phyloP scores from a whole-genome alignment of 495 filamentous ascomycete genomes.

The Neurospora pannonica region DNA sequence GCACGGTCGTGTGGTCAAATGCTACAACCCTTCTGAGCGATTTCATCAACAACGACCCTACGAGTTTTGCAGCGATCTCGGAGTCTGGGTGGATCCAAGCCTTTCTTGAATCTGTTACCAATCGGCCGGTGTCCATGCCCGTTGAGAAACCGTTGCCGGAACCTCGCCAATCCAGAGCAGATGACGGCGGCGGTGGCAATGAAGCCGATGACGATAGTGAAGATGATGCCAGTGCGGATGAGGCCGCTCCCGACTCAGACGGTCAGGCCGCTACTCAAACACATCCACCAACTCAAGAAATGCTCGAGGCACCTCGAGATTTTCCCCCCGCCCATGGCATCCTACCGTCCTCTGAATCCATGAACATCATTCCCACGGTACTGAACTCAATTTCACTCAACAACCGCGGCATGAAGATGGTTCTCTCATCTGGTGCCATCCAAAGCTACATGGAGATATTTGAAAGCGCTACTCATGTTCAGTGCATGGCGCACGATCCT shows the following conservation, averaged over 20 bases:
- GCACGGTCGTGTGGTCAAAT: conserved; percentile 88
- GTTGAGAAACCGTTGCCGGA: conserved; percentile 14
- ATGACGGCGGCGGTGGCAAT: neutral
- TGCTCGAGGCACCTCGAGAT: conserved; percentile 31
- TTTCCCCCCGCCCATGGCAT: conserved; percentile 60
- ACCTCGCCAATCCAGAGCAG: neutral
- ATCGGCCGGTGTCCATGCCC: conserved; percentile 35
- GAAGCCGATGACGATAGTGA: conserved; percentile 9
- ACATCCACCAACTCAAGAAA: conserved; percentile 34
- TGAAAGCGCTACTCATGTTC: conserved; percentile 82
- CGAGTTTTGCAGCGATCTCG: conserved; percentile 88
- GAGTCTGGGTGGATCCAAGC: conserved; percentile 85
- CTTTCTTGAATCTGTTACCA: conserved; percentile 72
- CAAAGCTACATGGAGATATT: conserved; percentile 89
- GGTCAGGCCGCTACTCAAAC: conserved; percentile 30
- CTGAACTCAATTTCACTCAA: conserved; percentile 94
- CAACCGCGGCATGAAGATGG: conserved; percentile 76
- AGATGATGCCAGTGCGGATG: conserved; percentile 24
- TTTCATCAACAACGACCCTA: conserved; percentile 98
- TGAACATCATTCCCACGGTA: conserved; percentile 72
- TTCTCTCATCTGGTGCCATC: conserved; percentile 72
- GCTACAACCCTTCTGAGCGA: conserved; percentile 82
- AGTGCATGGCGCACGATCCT: conserved; percentile 62
- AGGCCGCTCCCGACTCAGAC: conserved; percentile 25
- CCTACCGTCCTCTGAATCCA: conserved; percentile 73